Percentiles rank a stretch among this genome's conserved stretches.
phyloP scores from a whole-genome alignment of 1,284 basidiomycete species.

The Coriolopsis trogii region DNA sequence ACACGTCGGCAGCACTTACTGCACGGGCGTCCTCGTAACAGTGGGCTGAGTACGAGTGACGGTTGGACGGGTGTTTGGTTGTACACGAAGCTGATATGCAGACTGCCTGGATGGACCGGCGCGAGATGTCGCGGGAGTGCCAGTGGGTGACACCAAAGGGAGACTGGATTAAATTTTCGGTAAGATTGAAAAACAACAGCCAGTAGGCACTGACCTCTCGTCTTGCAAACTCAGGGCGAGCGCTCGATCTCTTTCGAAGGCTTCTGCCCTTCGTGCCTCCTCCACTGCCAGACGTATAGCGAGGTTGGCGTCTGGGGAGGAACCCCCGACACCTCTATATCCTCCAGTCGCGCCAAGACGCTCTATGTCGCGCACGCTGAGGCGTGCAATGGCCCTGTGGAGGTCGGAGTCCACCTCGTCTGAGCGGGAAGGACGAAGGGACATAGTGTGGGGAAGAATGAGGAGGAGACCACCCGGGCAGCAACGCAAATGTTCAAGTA shows the following conservation, averaged over 20 bases:
- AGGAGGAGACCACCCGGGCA: no score
- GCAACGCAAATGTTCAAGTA: no score
- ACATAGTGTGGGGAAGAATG: background rate
- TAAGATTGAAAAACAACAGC: background rate
- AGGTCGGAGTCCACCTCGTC: background rate
- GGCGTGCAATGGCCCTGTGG: background rate
- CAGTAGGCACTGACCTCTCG: background rate
- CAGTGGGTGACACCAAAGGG: no score
- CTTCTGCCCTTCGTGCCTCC: constrained; percentile 1
- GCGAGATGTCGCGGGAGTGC: no score
- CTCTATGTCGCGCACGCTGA: constrained; percentile 4
- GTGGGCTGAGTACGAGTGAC: no score
- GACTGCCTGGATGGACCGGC: no score
- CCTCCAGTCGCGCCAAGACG: background rate
- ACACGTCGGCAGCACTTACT: no score
- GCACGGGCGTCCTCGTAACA: no score
- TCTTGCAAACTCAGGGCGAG: constrained; percentile 5
- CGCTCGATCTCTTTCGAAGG: constrained; percentile 1
- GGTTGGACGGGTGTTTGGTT: no score
- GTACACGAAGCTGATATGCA: no score
- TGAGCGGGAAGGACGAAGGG: background rate
- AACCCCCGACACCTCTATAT: background rate
- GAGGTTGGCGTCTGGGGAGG: background rate
- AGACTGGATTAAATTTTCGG: no score
- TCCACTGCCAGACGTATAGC: constrained; percentile 8